Conservation (phyloP, 75 land plant genomes). For the Cunninghamia lanceolata region DNA sequence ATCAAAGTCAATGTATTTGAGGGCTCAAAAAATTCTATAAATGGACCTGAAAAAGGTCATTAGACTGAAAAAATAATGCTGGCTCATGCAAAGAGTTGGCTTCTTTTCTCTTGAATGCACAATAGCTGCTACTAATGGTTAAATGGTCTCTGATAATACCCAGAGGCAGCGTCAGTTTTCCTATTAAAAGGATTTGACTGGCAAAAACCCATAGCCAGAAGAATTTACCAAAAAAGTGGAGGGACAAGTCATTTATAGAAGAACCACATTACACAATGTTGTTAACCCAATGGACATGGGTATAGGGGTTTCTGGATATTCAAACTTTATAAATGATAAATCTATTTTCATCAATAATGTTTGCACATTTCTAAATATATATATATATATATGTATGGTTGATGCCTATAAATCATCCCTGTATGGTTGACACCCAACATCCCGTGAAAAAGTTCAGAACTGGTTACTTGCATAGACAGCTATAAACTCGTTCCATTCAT, state of each 20-base stretch:
- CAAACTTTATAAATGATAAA: background rate
- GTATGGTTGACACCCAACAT: background rate
- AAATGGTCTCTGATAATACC: background rate
- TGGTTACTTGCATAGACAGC: background rate
- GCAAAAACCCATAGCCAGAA: background rate
- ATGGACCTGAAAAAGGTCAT: background rate
- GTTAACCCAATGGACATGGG: background rate
- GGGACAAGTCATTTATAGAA: background rate
- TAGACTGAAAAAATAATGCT: background rate
- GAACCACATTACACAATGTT: background rate
- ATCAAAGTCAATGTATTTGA: background rate
- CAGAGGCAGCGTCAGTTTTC: background rate
- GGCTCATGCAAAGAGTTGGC: slow-evolving; percentile 3
- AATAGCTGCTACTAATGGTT: background rate
- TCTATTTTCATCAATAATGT: background rate
- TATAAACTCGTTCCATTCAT: background rate
- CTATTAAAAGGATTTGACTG: background rate
- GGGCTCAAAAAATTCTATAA: background rate
- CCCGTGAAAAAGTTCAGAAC: background rate
- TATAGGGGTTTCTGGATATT: background rate
- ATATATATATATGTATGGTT: background rate
- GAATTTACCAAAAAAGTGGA: background rate
- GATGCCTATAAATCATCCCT: background rate
- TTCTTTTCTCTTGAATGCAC: background rate
- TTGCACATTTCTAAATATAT: background rate